Evolutionary conservation across 345 rosid genomes (phyloP), one percentile per base, ranked within the genome.

Genomic region (Rhodamnia rubescens): DNA sequence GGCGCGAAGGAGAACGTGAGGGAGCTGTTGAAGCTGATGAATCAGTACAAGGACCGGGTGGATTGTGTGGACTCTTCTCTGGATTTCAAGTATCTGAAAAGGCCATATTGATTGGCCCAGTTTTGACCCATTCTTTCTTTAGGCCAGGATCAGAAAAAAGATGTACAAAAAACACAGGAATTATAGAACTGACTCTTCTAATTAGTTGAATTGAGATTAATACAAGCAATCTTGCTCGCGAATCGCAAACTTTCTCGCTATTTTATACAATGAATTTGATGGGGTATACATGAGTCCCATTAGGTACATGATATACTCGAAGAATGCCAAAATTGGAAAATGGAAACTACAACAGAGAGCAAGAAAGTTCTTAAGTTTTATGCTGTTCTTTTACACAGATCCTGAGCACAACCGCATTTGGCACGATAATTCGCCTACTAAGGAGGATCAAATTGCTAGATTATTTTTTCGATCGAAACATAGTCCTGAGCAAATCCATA

Each of bases 11-110:
- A 83, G 53, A 87, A 87, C 87, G 90, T 84, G 21, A 90, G 51
- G 4, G 88, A 89, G 50, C 61, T 90, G 88, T 27, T 90, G 82
- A 90, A 90, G 82, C 82, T 87, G 87, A 81, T 88, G 85, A 87
- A 89, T 85, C 44, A 24, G 47, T 24, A 59, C 82, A 86, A 86
- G 83, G 86, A 44, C 52, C 89, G 78, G 80, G 61, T 82, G 27
- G 86, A 86, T 36, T 90, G 90, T 81, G 54, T 85, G 81, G 87
- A 84, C 85, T 88, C 91, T 53, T 87, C 90, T 8, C 49, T 82
- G 84, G 89, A 89, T 74, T 82, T 90, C 42, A 88, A 83, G 85
- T 87, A 88, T 29, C 80, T 90, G 47, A 83, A 86, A 83, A 87
- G 84, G n/a, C 81, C 86, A 27, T 29, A 27, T 49, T 80, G 84